A percentile compares a stretch with the other conserved stretches of the same genome.
These are phyloP conservation scores for Aaosphaeria pasadenensis DNA, from an alignment of 2,329 filamentous ascomycete species.

Conservation along the genomic window DNA sequence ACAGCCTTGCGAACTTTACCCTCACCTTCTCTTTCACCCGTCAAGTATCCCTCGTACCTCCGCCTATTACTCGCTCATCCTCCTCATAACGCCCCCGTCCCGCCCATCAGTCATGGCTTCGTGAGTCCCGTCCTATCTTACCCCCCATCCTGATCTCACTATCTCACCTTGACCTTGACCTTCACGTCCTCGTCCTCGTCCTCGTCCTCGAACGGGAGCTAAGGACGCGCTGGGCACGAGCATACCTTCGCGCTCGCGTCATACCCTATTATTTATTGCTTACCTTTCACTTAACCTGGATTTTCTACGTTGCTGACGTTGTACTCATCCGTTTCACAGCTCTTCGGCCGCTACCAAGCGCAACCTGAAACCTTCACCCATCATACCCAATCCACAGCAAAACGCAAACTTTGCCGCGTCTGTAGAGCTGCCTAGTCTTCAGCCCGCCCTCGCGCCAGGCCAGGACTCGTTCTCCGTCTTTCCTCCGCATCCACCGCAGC, in stretches of 20 bases:
- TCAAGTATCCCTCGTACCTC: neutral
- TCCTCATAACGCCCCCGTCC: conserved; percentile 16
- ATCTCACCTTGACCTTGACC: conserved; percentile 6
- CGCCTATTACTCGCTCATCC: conserved; percentile 1
- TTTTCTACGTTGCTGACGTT: conserved; percentile 24
- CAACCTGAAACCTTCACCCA: conserved; percentile 41
- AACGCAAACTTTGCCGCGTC: conserved; percentile 17
- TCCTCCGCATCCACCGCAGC: conserved; percentile 18
- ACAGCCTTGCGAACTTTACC: neutral
- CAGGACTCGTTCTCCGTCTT: conserved; percentile 18
- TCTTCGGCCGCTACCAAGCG: conserved; percentile 42
- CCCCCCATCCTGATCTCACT: conserved; percentile 8
- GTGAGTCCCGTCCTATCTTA: conserved; percentile 26
- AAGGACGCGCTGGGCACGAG: neutral
- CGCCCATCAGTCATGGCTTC: conserved; percentile 24
- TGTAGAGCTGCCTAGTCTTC: conserved; percentile 23
- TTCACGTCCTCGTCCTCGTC: neutral
- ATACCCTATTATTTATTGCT: neutral
- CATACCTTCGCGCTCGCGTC: neutral
- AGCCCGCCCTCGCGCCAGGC: conserved; percentile 24
- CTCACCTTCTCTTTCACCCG: neutral
- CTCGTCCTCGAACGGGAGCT: neutral
- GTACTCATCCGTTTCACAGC: conserved; percentile 28
- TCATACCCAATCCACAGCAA: conserved; percentile 30
- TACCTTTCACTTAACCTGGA: neutral